Base-by-base conservation (phyloP, 139 green algal genomes). In the Deuterostichococcus epilithicus region DNA sequence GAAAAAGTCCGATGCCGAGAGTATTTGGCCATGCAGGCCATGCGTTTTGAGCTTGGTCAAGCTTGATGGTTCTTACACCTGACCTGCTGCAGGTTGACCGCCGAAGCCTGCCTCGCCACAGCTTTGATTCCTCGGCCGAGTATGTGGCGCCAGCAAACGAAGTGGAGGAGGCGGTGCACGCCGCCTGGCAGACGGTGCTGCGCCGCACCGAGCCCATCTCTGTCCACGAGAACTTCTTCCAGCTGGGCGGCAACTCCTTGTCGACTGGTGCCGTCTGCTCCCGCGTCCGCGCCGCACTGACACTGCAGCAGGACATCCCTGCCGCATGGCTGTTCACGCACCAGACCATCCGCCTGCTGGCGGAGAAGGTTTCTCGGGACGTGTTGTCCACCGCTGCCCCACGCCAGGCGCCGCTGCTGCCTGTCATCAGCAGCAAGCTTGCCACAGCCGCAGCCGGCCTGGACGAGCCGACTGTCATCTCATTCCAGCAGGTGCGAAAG, bases 171-270 rank as follows among this genome's bases (percentile, higher is more conserved):
- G 34, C 32, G 22, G 28, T 71, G 13, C 13, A 25, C 18, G 10
- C 52, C 5, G 52, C 52, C 52, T 63, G 52, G 52, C 52, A 63
- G 10, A 20, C 52, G 26, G 52, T 63, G 52, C 52, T 63, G 18
- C 3, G 52, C 52, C 52, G 5, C 13, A n/a, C 18, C 52, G 52
- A 25, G 10, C 52, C 52, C 13, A 25, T 63, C 3, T 63, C 52
- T 20, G 52, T 63, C 52, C 13, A 63, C 13, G 52, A 25, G 13
- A 63, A 63, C 52, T 63, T 63, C 52, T 63, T 63, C 52, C 52
- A 63, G 52, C 3, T 63, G n/a, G 80, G 80, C 63, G 80, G 80
- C 33, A 84, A 45, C 71, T 81, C 74, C 28, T 75, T 84, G 35
- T 47, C 44, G 71, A 76, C 71, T 60, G 74, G 71, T 32, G 70